Percentiles rank a stretch among this genome's conserved stretches.
Conservation (phyloP, 768 basidiomycete species). For the Chalciporus piperatus region DNA sequence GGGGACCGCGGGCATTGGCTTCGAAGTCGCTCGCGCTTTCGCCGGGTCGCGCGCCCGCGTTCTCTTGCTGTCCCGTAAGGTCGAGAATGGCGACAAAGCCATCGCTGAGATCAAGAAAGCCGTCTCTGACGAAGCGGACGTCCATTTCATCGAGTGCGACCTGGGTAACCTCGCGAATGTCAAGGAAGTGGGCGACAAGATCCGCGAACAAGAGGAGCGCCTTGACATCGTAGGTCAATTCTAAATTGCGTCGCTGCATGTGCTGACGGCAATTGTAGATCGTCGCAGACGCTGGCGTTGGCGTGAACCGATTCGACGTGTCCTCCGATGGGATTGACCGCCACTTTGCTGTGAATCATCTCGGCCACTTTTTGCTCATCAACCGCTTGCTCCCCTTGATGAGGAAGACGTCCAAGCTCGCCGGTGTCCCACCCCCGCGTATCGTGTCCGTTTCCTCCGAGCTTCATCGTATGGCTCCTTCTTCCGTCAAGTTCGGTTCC, state of each 20-base stretch:
- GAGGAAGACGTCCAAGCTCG: constrained; percentile 9
- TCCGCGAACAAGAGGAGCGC: constrained; percentile 12
- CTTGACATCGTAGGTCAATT: constrained; percentile 14
- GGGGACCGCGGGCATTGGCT: constrained; percentile 30
- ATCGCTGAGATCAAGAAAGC: neutral
- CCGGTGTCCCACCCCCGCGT: constrained; percentile 28
- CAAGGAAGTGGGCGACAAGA: too few species aligned
- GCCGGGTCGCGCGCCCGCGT: constrained; percentile 25
- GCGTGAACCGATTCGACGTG: constrained; percentile 19
- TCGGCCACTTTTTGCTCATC: constrained; percentile 23
- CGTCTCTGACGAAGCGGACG: constrained; percentile 3
- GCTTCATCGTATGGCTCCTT: constrained; percentile 37
- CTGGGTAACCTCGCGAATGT: constrained; percentile 24
- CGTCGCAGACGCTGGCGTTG: constrained; percentile 28
- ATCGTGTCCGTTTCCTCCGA: constrained; percentile 40
- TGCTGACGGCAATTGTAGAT: constrained; percentile 13
- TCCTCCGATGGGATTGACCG: constrained; percentile 25
- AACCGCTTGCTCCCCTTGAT: too few species aligned
- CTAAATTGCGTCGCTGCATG: neutral
- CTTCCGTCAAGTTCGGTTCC: constrained; percentile 32
- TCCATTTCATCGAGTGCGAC: constrained; percentile 28
- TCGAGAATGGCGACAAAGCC: constrained; percentile 16
- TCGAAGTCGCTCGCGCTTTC: constrained; percentile 29
- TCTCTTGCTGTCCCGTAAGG: too few species aligned
- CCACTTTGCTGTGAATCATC: constrained; percentile 34